Base-by-base conservation (phyloP, 495 filamentous ascomycete species). In the Daldinia childiae region DNA sequence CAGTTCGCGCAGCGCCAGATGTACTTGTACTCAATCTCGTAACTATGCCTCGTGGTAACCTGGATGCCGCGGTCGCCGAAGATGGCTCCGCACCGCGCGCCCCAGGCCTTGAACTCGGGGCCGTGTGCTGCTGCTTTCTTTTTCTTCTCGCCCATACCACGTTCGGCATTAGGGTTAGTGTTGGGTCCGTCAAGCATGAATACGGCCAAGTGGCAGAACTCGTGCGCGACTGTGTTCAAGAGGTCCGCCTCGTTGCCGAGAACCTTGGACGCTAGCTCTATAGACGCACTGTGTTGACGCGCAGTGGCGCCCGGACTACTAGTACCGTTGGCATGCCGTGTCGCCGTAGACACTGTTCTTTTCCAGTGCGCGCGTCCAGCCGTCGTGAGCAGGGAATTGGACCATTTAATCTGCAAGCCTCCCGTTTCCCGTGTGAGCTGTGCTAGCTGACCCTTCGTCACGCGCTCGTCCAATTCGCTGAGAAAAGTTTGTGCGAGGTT, bases 121-220 rank as follows among this genome's bases (percentile, higher is more conserved):
- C 94, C 95, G 75, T 98, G 95, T 0, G 93, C 90, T 62, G 91
- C 50, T 8, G 50, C 24, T 51, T 14, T 48, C 41, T 21, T 24
- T 30, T 15, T n/a, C 15, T 54, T 30, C 15, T 29, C 50, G 5
- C 50, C 50, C 50, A 54, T 54, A 24, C 50, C 50, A 24, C 50
- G 24, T 14, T 11, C 50, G 50, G 24, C 50, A 9, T 54, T 7
- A 9, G 24, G 86, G 34, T 87, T 87, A 21, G 83, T 84, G 24
- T 91, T 80, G 15, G 29, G 29, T 1, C 88, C 84, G 34, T 84
- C 87, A 56, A 98, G 83, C 84, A 98, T 93, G 79, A 91, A 96
- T 74, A 92, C 94, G 32, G 92, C 90, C 1, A 98, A 83, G 76
- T 99, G 95, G 79, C 95, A 98, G 83, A 93, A 99, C 70, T 99